Evolutionary conservation across 257 asterid species (phyloP), one percentile per base, ranked within the genome.

Genomic region (Rubia yunnanensis): DNA sequence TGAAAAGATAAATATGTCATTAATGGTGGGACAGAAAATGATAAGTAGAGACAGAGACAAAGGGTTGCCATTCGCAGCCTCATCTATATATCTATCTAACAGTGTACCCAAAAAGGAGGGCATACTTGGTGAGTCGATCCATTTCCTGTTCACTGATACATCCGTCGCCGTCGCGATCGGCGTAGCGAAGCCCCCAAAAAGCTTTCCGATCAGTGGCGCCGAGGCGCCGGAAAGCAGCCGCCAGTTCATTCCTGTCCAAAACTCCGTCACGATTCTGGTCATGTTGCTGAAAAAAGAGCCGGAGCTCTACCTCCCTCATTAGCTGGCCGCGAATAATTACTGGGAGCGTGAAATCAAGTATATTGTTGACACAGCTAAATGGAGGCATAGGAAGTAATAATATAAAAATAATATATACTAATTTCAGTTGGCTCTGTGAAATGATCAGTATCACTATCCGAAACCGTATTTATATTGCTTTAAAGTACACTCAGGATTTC

Each of bases 261-360:
- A 55, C 44, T 1, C 71, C 68, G n/a, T 76, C 80, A 0, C 74
- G 54, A 57, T 76, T 69, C 28, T 13, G 68, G 64, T 76, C 80
- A 46, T 56, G 27, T 10, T 58, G 22, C 44, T 23, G 28, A 10
- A 76, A 65, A 3, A 66, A 32, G 3, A 35, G n/a, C 6, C 26
- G 26, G 27, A 76, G 70, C 63, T 54, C 57, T 28, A 53, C 66
- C 0, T 50, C 26, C 56, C 18, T 20, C 56, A 50, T 18, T 4
- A 3, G 6, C 54, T 48, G 3, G 7, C 54, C 54, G 22, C 23
- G 54, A 48, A 17, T 18, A 4, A 48, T n/a, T 7, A n/a, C 53
- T 17, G n/a, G n/a, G n/a, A n/a, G n/a, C n/a, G n/a, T n/a, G n/a
- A n/a, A n/a, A n/a, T n/a, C n/a, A n/a, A n/a, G n/a, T n/a, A n/a